Evolutionary conservation across 2,329 filamentous ascomycete species (phyloP).

Genomic region (Rutstroemia sp.): DNA sequence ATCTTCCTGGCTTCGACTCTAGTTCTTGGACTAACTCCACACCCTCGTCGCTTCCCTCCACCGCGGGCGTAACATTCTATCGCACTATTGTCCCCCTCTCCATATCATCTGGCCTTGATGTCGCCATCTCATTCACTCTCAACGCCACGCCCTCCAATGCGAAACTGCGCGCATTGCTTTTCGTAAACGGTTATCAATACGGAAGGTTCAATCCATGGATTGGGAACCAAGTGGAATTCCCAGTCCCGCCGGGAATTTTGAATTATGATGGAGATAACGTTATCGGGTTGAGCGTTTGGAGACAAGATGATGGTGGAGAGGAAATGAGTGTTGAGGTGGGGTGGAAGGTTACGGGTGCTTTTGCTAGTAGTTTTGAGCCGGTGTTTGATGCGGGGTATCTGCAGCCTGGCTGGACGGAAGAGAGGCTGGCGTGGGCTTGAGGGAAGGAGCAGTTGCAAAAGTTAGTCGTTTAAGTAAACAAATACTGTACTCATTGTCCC

Average conservation of each 20-base stretch:
- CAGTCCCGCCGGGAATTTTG: constrained; percentile 9
- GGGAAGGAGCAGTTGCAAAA: too few relatives aligned
- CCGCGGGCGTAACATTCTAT: constrained; percentile 48
- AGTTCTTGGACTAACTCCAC: constrained; percentile 32
- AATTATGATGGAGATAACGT: constrained; percentile 8
- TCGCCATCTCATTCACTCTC: constrained; percentile 48
- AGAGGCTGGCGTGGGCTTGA: constrained; percentile 6
- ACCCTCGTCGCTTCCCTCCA: constrained; percentile 34
- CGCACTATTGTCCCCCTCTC: constrained; percentile 43
- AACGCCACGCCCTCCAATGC: constrained; percentile 34
- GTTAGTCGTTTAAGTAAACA: too few relatives aligned
- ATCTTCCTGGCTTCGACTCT: constrained; percentile 48
- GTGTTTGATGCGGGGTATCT: constrained; percentile 5
- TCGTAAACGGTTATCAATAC: constrained; percentile 48
- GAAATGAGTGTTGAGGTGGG: constrained; percentile 2
- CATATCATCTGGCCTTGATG: constrained; percentile 45
- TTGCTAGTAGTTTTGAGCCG: constrained; percentile 8
- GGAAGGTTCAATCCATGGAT: constrained; percentile 9
- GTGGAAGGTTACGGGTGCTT: constrained; percentile 1
- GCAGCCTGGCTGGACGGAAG: constrained; percentile 2
- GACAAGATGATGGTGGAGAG: not conserved
- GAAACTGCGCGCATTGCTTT: constrained; percentile 47
- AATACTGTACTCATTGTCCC: too few relatives aligned
- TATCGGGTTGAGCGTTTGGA: constrained; percentile 8
- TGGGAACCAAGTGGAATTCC: constrained; percentile 7